Evolutionary conservation across 2,329 filamentous ascomycete species (phyloP), one percentile per base, ranked within the genome.

Genomic region (Aspergillus fischeri): DNA sequence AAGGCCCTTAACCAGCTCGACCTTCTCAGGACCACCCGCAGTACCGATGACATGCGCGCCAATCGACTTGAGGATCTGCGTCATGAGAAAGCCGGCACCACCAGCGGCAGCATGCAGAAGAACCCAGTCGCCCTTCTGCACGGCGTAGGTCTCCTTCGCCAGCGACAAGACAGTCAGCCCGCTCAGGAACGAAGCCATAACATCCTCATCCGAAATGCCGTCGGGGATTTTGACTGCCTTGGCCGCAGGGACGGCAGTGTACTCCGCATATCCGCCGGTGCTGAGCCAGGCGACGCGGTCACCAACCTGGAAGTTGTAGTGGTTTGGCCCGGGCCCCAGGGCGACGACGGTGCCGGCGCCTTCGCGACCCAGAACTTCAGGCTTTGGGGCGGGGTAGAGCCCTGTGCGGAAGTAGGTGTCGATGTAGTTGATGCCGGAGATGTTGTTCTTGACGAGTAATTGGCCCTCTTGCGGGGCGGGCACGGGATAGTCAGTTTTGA

Each of bases 321-420:
- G 74, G 49, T 81, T 74, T 3, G 69, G 55, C 21, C 81, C 81
- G 14, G 81, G 74, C 21, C 85, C 85, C 2, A 84, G 68, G 28
- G 86, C 79, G 44, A 86, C 85, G 61, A 96, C 77, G 44, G 82
- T 86, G 59, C 92, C 92, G 57, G 85, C 83, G 58, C 82, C 90
- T 78, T 97, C 92, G 66, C 88, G 87, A 60, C 92, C 92, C 21
- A 93, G 86, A 52, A 87, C 86, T 66, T 89, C 83, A 4, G 92
- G 92, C 65, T 89, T 85, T 1, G 77, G 71, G 0, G 88, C 81
- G 1, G 86, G 78, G 80, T 96, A 96, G 52, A 96, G 83, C 10
- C 92, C 92, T 11, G 83, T 86, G 71, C 92, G 91, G 83, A 92
- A 95, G 77, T 96, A 96, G 42, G 84, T 96, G 75, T 96, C 92